A percentile compares a stretch with the other conserved stretches of the same genome.
Evolutionary conservation across 23 red algal species (phyloP).

Genomic region (Pyropia yezoensis): DNA sequence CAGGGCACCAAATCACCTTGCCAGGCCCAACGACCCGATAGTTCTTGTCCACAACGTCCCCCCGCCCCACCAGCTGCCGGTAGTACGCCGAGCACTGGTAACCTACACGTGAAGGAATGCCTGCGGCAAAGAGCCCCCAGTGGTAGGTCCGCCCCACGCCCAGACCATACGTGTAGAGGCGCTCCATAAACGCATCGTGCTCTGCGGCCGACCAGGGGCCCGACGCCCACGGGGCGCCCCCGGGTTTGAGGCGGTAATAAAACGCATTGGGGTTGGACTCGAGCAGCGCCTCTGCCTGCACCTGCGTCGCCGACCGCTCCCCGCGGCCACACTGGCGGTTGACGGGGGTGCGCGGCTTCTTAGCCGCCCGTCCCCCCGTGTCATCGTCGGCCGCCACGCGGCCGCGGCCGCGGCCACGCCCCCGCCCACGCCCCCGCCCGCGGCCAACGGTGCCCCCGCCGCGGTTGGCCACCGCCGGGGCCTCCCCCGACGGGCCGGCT

Average conservation of each 20-base stretch:
- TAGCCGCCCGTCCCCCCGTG: too few relatives aligned
- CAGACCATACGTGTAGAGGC: slow-evolving; percentile 12
- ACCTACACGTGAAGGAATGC: slow-evolving; percentile 19
- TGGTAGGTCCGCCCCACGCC: slow-evolving; percentile 32
- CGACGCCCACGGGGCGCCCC: slow-evolving; percentile 5
- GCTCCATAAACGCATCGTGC: slow-evolving; percentile 30
- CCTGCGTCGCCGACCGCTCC: neutral
- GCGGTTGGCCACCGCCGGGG: too few relatives aligned
- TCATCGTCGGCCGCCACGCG: too few relatives aligned
- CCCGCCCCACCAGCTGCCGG: slow-evolving; percentile 18
- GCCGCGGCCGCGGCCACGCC: too few relatives aligned
- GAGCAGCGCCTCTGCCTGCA: slow-evolving; percentile 1
- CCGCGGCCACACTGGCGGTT: too few relatives aligned
- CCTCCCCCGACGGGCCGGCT: too few relatives aligned
- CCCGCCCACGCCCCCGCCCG: too few relatives aligned
- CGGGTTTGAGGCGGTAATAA: slow-evolving; percentile 29
- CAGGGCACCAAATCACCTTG: too few relatives aligned
- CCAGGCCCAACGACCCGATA: slow-evolving; percentile 1
- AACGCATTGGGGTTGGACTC: slow-evolving; percentile 40
- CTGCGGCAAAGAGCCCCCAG: slow-evolving; percentile 39
- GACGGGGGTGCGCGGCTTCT: too few relatives aligned
- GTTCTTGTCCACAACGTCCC: slow-evolving; percentile 22
- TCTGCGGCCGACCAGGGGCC: slow-evolving; percentile 20
- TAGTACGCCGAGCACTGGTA: slow-evolving; percentile 47
- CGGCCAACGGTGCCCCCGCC: too few relatives aligned